phyloP scores from a whole-genome alignment of 2,329 filamentous ascomycete genomes.

The Penicillium corylophilum region DNA sequence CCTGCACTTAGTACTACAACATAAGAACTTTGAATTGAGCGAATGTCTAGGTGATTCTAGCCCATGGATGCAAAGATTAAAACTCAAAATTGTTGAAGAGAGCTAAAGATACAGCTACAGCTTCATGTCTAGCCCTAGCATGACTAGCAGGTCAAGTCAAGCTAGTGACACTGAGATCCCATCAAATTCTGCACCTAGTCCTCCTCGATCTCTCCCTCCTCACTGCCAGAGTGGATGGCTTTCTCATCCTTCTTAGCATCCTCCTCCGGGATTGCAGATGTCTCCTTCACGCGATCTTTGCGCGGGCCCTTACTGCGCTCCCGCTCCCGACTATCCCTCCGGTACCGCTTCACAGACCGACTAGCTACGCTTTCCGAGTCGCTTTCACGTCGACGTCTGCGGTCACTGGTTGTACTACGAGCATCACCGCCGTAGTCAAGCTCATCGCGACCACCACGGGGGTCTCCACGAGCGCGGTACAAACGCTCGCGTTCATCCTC shows the following conservation, averaged over 20 bases:
- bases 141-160: neutral
- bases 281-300: conserved; percentile 56
- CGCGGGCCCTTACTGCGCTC: conserved; percentile 45
- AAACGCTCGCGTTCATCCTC: conserved; percentile 87
- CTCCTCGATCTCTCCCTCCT: conserved; percentile 98
- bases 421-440: conserved; percentile 82
- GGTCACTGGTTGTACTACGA: conserved; percentile 57
- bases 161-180: neutral
- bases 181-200: conserved; percentile 32
- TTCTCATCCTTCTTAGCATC: conserved; percentile 45
- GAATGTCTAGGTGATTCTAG: too few species aligned
- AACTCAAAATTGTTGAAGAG: neutral
- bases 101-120: neutral
- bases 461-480: conserved; percentile 78
- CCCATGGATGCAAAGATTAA: neutral
- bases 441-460: conserved; percentile 77
- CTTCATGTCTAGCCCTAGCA: neutral
- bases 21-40: neutral
- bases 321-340: conserved; percentile 42
- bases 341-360: conserved; percentile 61
- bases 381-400: conserved; percentile 75
- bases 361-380: conserved; percentile 63
- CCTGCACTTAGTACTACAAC: neutral
- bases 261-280: conserved; percentile 34
- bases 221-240: conserved; percentile 76